Conservation (phyloP, 2,329 filamentous ascomycete genomes). For the Colletotrichum zoysiae region DNA sequence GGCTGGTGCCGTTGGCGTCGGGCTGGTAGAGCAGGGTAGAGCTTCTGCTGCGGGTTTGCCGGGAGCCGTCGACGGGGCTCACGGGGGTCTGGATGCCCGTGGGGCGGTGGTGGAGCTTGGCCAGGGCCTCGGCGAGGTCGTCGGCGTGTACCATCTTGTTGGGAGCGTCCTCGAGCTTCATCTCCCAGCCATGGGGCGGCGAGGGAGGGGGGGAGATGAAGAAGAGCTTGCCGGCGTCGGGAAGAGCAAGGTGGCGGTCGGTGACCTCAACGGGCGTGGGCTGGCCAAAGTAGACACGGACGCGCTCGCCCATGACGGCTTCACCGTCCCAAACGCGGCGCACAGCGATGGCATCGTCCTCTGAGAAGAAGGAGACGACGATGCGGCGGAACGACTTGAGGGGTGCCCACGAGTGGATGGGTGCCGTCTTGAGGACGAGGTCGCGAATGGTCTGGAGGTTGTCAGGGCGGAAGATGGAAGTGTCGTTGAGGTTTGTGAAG, state of each 20-base stretch:
- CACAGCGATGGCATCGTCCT: conserved; percentile 77
- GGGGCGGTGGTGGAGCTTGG: conserved; percentile 67
- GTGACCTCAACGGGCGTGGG: conserved; percentile 67
- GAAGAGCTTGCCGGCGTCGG: conserved; percentile 78
- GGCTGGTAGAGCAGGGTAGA: conserved; percentile 76
- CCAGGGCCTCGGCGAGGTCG: conserved; percentile 75
- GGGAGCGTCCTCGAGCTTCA: conserved; percentile 75
- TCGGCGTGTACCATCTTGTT: conserved; percentile 79
- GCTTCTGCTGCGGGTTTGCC: conserved; percentile 67
- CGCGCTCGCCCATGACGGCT: conserved; percentile 75
- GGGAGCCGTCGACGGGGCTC: conserved; percentile 56
- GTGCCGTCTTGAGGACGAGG: conserved; percentile 76
- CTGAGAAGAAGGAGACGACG: conserved; percentile 80
- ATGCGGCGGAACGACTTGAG: conserved; percentile 87
- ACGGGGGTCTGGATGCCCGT: conserved; percentile 51
- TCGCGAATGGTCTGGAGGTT: conserved; percentile 81
- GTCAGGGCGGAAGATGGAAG: conserved; percentile 79
- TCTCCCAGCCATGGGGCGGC: conserved; percentile 77
- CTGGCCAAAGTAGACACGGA: conserved; percentile 78
- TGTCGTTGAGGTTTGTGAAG: conserved; percentile 82
- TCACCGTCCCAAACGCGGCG: conserved; percentile 81
- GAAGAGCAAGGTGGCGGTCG: conserved; percentile 73
- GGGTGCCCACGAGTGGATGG: conserved; percentile 82
- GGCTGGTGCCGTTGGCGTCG: conserved; percentile 62
- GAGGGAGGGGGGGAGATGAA: conserved; percentile 79